Evolutionary conservation across 345 rosid genomes (phyloP).

Genomic region (Mercurialis annua): DNA sequence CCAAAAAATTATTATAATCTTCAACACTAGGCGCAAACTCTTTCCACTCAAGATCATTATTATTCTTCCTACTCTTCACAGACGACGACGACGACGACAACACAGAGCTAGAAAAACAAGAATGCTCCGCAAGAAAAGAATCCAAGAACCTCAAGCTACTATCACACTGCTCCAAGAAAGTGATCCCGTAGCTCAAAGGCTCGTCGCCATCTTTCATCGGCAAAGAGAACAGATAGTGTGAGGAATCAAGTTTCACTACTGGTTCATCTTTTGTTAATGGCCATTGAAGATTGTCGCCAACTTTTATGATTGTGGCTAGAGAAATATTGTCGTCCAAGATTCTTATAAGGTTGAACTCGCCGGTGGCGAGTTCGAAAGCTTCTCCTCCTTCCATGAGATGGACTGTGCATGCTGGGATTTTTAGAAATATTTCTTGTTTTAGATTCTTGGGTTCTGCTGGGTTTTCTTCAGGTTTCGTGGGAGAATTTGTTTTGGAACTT

Average conservation of each 20-base stretch:
- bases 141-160: constrained; percentile 46
- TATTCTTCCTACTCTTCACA: constrained; percentile 19
- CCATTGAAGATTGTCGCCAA: constrained; percentile 78
- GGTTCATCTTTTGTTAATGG: constrained; percentile 92
- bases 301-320: constrained; percentile 61
- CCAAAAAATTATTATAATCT: constrained; percentile 64
- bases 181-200: constrained; percentile 76
- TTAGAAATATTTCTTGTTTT: constrained; percentile 49
- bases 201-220: constrained; percentile 70
- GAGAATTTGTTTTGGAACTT: constrained; percentile 23
- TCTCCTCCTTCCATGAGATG: constrained; percentile 79
- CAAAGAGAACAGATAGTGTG: constrained; percentile 72
- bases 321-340: constrained; percentile 51
- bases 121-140: constrained; percentile 54
- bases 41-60: constrained; percentile 55
- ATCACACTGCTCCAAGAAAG: constrained; percentile 41
- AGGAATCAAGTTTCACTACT: constrained; percentile 65
- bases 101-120: constrained; percentile 57
- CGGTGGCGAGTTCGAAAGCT: constrained; percentile 60
- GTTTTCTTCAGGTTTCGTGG: constrained; percentile 22
- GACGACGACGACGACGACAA: constrained; percentile 7
- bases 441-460: constrained; percentile 32
- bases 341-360: constrained; percentile 56
- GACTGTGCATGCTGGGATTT: constrained; percentile 63
- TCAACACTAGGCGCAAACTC: constrained; percentile 82